These are phyloP conservation scores for Skeletonema marinoi DNA, from an alignment of 108 stramenopile species.

Conservation along the genomic window DNA sequence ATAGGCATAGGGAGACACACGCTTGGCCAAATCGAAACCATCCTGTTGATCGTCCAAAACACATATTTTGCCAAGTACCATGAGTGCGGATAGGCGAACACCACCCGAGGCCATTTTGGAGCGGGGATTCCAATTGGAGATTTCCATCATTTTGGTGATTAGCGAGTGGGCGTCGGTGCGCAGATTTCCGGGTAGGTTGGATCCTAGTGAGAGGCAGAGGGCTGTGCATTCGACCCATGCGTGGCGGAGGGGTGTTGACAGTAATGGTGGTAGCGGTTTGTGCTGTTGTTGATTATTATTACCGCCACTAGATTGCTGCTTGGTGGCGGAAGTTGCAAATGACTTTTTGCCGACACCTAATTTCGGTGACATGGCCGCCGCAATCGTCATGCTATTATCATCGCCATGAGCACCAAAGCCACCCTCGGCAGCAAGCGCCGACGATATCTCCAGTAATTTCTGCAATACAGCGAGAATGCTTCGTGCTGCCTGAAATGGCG, in stretches of 20 bases:
- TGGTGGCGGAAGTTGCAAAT: not conserved
- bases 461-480: slow-evolving; percentile 80
- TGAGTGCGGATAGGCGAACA: slow-evolving; percentile 70
- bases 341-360: not conserved
- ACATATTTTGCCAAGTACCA: slow-evolving; percentile 58
- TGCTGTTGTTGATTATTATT: slow-evolving; percentile 37
- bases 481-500: slow-evolving; percentile 71
- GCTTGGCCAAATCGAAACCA: slow-evolving; percentile 27
- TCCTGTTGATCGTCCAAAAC: slow-evolving; percentile 44
- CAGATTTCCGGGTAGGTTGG: slow-evolving; percentile 64
- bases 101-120: slow-evolving; percentile 76
- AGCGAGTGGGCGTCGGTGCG: slow-evolving; percentile 68
- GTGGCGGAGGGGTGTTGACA: slow-evolving; percentile 70
- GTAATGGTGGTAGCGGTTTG: slow-evolving; percentile 62
- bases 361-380: not conserved
- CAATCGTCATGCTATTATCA: not conserved
- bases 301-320: not conserved
- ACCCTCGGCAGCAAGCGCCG: slow-evolving; percentile 35
- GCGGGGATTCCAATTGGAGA: slow-evolving; percentile 74
- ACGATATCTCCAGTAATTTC: slow-evolving; percentile 81
- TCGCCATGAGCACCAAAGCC: not conserved
- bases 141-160: slow-evolving; percentile 71
- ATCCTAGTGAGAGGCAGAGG: slow-evolving; percentile 70
- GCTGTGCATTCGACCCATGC: slow-evolving; percentile 85
- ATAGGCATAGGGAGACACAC: slow-evolving; percentile 68